Conservation (phyloP, 768 basidiomycete genomes). For the Strobilomyces echinocephalus region DNA sequence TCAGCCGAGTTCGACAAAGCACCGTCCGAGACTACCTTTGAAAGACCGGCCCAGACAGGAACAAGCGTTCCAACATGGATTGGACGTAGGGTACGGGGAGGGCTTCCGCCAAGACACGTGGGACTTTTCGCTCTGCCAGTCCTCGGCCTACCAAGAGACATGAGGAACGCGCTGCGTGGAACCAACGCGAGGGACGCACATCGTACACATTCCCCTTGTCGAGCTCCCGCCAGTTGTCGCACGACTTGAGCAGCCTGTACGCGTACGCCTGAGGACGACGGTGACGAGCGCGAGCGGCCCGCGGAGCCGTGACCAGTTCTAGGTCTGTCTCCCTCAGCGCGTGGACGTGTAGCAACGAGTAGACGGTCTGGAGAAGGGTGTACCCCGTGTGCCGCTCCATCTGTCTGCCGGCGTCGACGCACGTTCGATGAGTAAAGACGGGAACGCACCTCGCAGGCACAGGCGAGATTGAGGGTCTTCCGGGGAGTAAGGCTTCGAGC, state of each 20-base stretch:
- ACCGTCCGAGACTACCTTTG: too few relatives aligned
- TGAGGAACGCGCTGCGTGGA: neutral
- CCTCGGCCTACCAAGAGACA: slow-evolving; percentile 56
- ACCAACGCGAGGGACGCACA: slow-evolving; percentile 43
- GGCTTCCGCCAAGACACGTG: too few relatives aligned
- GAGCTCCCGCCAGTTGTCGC: slow-evolving; percentile 83
- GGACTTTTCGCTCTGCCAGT: slow-evolving; percentile 88
- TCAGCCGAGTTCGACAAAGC: too few relatives aligned
- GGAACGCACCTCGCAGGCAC: too few relatives aligned
- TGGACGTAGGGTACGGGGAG: too few relatives aligned
- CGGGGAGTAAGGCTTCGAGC: too few relatives aligned
- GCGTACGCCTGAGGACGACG: slow-evolving; percentile 66
- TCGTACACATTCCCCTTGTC: slow-evolving; percentile 72
- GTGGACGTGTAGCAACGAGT: too few relatives aligned
- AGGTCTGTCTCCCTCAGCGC: too few relatives aligned
- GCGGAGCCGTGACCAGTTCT: slow-evolving; percentile 42
- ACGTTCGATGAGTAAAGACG: neutral
- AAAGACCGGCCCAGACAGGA: too few relatives aligned
- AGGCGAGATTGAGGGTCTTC: too few relatives aligned
- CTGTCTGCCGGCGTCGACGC: neutral
- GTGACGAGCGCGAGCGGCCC: slow-evolving; percentile 16
- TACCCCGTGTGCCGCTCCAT: slow-evolving; percentile 47
- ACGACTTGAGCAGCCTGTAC: slow-evolving; percentile 70
- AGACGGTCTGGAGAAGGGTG: slow-evolving; percentile 79
- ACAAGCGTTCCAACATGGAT: too few relatives aligned